A percentile compares a stretch with the other conserved stretches of the same genome.
These are phyloP conservation scores for Raddia distichophylla DNA, from an alignment of 176 grass and related monocot genomes.

Conservation along the genomic window DNA sequence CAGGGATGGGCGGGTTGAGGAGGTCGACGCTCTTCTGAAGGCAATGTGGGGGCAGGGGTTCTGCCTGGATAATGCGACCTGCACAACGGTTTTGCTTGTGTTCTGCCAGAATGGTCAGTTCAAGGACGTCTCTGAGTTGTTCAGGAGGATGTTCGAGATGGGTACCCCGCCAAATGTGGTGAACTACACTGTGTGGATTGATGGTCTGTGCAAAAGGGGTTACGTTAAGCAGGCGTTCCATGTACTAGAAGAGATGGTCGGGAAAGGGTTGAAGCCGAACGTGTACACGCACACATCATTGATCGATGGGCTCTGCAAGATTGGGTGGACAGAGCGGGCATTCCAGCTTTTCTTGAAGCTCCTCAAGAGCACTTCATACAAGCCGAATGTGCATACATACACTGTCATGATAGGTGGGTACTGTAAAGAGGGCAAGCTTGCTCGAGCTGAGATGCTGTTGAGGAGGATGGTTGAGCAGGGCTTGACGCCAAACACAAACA, in stretches of 20 bases:
- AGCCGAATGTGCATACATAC: conserved; percentile 81
- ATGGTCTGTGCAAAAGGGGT: conserved; percentile 69
- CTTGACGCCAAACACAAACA: conserved; percentile 76
- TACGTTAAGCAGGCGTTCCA: conserved; percentile 81
- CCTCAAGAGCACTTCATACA: conserved; percentile 72
- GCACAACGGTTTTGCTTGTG: conserved; percentile 52
- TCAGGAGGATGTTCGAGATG: conserved; percentile 57
- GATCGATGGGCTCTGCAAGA: conserved; percentile 86
- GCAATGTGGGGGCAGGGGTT: conserved; percentile 54
- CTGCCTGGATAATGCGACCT: conserved; percentile 64
- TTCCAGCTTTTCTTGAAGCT: conserved; percentile 94
- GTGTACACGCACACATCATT: conserved; percentile 80
- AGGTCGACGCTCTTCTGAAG: conserved; percentile 47
- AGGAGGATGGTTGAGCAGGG: conserved; percentile 78
- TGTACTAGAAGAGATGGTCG: conserved; percentile 88
- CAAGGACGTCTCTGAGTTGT: conserved; percentile 51
- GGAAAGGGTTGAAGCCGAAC: conserved; percentile 73
- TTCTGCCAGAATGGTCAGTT: conserved; percentile 68
- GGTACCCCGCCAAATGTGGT: conserved; percentile 68
- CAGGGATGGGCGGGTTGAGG: conserved; percentile 44
- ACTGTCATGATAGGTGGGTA: conserved; percentile 90
- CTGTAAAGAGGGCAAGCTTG: conserved; percentile 79
- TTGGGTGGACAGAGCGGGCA: conserved; percentile 85
- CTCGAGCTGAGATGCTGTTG: conserved; percentile 84
- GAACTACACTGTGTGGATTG: conserved; percentile 73